phyloP scores from a whole-genome alignment of 306 rosid species.

The Ormosia semicastrata region DNA sequence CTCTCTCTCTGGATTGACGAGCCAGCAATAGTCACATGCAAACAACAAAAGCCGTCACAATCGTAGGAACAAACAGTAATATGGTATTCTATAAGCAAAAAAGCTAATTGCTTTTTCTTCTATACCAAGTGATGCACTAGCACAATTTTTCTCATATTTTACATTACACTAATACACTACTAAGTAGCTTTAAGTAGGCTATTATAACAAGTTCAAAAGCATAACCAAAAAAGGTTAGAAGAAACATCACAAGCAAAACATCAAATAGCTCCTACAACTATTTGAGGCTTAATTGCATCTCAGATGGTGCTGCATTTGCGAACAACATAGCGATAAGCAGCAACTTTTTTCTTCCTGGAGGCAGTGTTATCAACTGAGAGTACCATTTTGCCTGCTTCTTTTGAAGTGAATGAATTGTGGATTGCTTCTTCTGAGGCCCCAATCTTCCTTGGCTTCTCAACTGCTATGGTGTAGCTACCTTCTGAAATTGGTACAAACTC shows the following conservation, averaged over 20 bases:
- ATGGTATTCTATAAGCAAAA: constrained; percentile 24
- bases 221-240: background rate
- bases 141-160: constrained; percentile 18
- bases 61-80: background rate
- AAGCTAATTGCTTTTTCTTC: constrained; percentile 35
- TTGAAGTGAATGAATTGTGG: constrained; percentile 65
- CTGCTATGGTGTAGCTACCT: constrained; percentile 74
- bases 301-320: constrained; percentile 46
- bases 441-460: constrained; percentile 69
- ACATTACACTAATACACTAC: constrained; percentile 32
- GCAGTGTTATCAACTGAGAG: constrained; percentile 85
- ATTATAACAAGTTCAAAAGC: constrained; percentile 21
- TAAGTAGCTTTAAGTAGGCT: background rate
- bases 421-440: constrained; percentile 69
- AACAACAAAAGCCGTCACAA: too few relatives aligned
- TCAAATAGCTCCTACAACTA: background rate
- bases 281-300: constrained; percentile 15
- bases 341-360: constrained; percentile 76
- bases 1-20: too few relatives aligned
- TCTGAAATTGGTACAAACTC: constrained; percentile 70
- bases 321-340: constrained; percentile 83
- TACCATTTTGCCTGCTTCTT: constrained; percentile 73
- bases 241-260: background rate
- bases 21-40: too few relatives aligned
- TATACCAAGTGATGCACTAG: constrained; percentile 25